Evolutionary conservation across 2,329 filamentous ascomycete genomes (phyloP).

Genomic region (Chlorencoelia australis): DNA sequence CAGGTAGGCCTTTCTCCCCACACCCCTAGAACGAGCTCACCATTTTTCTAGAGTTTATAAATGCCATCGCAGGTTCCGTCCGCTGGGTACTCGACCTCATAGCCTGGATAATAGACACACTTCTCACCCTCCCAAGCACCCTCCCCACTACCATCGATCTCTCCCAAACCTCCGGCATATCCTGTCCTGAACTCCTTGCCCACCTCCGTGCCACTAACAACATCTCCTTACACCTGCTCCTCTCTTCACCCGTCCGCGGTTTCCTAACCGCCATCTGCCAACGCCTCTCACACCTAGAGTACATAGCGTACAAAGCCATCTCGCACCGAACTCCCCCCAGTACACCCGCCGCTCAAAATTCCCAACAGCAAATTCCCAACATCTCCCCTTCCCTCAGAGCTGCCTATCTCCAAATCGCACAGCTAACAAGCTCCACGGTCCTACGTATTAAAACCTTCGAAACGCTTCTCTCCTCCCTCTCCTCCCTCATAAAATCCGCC

Average conservation of each 20-base stretch:
- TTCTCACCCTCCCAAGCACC: slow-evolving; percentile 47
- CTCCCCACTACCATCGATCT: slow-evolving; percentile 34
- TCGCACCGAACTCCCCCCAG: slow-evolving; percentile 8
- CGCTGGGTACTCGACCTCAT: slow-evolving; percentile 70
- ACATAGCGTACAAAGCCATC: slow-evolving; percentile 25
- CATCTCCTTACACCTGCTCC: slow-evolving; percentile 51
- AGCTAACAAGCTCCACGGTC: slow-evolving; percentile 20
- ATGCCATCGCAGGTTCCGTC: slow-evolving; percentile 62
- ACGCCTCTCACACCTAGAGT: slow-evolving; percentile 48
- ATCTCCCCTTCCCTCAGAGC: slow-evolving; percentile 19
- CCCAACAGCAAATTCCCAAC: slow-evolving; percentile 2
- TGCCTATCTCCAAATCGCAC: slow-evolving; percentile 25
- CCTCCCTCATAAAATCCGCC: slow-evolving; percentile 19
- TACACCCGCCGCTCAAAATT: slow-evolving; percentile 2
- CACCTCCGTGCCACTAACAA: slow-evolving; percentile 46
- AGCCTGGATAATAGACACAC: slow-evolving; percentile 48
- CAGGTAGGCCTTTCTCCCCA: slow-evolving; percentile 33
- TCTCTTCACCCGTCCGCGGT: slow-evolving; percentile 64
- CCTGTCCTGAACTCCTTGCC: slow-evolving; percentile 36
- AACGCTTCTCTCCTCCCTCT: slow-evolving; percentile 21
- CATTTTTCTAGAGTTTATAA: slow-evolving; percentile 51
- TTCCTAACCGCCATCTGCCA: slow-evolving; percentile 62
- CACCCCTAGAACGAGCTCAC: background rate
- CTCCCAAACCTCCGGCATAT: slow-evolving; percentile 35
- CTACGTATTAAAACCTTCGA: slow-evolving; percentile 25